These are phyloP conservation scores for Blakeslea trispora DNA, from an alignment of 371 early-diverging fungal species.

Conservation along the genomic window DNA sequence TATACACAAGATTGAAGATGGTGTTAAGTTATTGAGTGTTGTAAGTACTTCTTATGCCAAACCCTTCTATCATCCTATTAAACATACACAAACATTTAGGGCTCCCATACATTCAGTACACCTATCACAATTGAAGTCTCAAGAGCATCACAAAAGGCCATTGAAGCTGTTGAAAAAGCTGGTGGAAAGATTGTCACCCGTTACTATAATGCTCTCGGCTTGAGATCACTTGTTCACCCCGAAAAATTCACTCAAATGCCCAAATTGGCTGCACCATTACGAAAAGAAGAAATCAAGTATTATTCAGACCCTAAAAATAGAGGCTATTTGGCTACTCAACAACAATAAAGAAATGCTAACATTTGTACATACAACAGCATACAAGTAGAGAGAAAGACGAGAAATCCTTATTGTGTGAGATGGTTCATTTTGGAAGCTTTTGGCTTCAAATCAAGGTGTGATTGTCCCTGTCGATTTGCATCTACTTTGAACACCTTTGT, in stretches of 20 bases:
- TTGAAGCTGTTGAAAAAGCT: slow-evolving; percentile 77
- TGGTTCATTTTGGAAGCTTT: no score
- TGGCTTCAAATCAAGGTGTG: no score
- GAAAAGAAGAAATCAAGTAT: slow-evolving; percentile 61
- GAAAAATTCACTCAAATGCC: slow-evolving; percentile 70
- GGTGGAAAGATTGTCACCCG: slow-evolving; percentile 87
- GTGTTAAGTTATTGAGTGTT: slow-evolving; percentile 83
- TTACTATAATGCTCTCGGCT: slow-evolving; percentile 77
- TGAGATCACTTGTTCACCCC: slow-evolving; percentile 79
- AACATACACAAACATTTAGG: slow-evolving; percentile 40
- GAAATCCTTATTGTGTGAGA: no score
- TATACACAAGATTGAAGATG: slow-evolving; percentile 82
- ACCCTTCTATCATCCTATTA: neutral
- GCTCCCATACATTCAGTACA: slow-evolving; percentile 65
- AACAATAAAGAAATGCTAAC: slow-evolving; percentile 15
- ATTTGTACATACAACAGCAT: no score
- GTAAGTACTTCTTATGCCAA: no score
- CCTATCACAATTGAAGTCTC: slow-evolving; percentile 86
- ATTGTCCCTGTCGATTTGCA: no score
- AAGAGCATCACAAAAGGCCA: slow-evolving; percentile 80
- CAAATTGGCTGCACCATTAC: slow-evolving; percentile 38
- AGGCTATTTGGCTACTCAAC: slow-evolving; percentile 60
- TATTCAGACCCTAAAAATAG: slow-evolving; percentile 68
- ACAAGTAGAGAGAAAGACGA: no score
- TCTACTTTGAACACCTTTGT: no score